phyloP scores from a whole-genome alignment of 2,329 filamentous ascomycete genomes.

The Phaeosphaeria sp. region DNA sequence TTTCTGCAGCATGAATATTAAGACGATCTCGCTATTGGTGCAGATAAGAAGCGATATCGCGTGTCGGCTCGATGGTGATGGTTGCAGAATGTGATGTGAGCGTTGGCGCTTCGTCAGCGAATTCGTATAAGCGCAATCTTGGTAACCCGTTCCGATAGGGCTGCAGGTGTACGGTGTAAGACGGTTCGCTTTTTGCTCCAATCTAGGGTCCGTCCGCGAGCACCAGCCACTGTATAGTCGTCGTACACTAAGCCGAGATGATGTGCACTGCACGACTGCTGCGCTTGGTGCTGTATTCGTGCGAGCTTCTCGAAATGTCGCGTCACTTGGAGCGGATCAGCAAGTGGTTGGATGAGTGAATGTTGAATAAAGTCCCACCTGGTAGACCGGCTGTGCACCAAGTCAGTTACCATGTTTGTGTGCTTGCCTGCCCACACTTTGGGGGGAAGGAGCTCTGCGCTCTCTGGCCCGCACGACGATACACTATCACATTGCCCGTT shows the following conservation, averaged over 20 bases:
- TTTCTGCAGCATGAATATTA: background rate
- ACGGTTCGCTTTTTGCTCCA: background rate
- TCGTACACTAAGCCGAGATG: background rate
- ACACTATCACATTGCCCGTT: background rate
- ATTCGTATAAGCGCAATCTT: background rate
- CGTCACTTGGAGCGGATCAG: background rate
- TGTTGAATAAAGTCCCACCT: background rate
- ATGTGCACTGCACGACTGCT: background rate
- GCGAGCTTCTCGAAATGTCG: background rate
- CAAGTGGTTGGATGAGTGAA: background rate
- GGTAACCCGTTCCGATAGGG: background rate
- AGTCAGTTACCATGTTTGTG: background rate
- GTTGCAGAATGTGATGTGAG: background rate
- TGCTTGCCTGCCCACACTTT: background rate
- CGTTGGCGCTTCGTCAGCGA: background rate
- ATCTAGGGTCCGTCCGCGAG: slow-evolving; percentile 1
- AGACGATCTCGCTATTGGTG: background rate
- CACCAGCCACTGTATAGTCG: background rate
- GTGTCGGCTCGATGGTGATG: background rate
- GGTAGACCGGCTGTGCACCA: background rate
- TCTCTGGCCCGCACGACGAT: background rate
- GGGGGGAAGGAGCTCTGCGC: background rate
- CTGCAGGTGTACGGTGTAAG: background rate
- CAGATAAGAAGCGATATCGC: background rate
- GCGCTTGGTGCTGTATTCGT: background rate